Conservation (phyloP, 805 yeast genomes). For the Metschnikowia cubensis region DNA sequence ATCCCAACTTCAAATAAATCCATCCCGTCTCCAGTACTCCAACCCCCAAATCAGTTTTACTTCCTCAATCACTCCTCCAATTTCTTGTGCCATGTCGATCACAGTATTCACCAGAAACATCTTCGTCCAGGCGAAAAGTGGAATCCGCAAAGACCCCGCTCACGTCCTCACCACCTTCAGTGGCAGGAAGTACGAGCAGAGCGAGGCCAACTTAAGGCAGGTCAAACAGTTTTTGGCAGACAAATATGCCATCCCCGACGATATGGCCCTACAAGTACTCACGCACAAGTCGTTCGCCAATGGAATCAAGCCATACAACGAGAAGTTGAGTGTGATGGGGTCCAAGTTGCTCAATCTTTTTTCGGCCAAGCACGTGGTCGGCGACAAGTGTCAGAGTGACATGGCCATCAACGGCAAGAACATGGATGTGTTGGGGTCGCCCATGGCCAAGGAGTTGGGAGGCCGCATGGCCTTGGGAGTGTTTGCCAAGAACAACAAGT, state of each 20-base stretch:
- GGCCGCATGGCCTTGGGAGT: conserved; percentile 49
- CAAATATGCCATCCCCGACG: conserved; percentile 54
- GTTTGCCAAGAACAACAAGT: conserved; percentile 45
- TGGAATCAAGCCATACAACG: conserved; percentile 86
- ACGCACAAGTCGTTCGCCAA: conserved; percentile 95
- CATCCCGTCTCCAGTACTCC: too few species aligned
- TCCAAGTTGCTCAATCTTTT: conserved; percentile 52
- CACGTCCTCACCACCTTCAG: conserved; percentile 35
- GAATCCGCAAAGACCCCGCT: conserved; percentile 67
- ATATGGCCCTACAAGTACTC: conserved; percentile 67
- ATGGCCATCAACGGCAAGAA: conserved; percentile 44
- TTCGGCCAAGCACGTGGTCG: conserved; percentile 43
- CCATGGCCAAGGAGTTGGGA: conserved; percentile 46
- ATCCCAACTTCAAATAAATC: too few species aligned
- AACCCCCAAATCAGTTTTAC: too few species aligned
- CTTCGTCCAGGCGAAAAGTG: conserved; percentile 56
- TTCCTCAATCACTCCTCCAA: too few species aligned
- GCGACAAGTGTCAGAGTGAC: conserved; percentile 24
- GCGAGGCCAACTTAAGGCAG: conserved; percentile 44
- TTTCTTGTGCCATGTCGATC: not conserved
- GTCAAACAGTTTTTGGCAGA: conserved; percentile 47
- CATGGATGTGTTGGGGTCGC: conserved; percentile 59
- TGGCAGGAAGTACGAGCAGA: conserved; percentile 49
- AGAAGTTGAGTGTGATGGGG: conserved; percentile 73
- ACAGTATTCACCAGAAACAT: conserved; percentile 23